Base-by-base conservation (phyloP, 78 protist species). In the Dictyostelium intermedium region DNA sequence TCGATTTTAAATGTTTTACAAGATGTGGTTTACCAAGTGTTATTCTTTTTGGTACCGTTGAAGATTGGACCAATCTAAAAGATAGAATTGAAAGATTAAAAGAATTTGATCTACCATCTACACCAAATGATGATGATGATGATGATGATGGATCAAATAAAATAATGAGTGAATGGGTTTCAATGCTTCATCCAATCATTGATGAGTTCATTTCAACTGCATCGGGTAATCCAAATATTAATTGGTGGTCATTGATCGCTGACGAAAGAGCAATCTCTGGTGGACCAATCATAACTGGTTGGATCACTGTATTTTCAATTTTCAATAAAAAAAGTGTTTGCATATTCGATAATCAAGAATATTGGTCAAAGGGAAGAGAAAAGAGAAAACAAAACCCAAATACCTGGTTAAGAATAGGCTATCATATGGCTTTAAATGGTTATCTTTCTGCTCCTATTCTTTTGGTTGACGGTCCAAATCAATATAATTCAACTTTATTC, bases 11-110 rank as follows among this genome's bases (percentile, higher is more conserved):
- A 18, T 45, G 34, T 14, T 20, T 3, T 23, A 30, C 56, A n/a
- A 14, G 13, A 30, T 93, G 96, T 87, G 96, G 96, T 34, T 11
- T 93, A 11, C 96, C 96, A 18, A 3, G 37, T 47, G 92, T 93
- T 35, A 93, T 95, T 9, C 27, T 93, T 18, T 30, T 92, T 14
- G 96, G 96, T 16, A 73, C 82, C 0, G 72, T 63, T 2, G 96
- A 93, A 20, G 96, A 93, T 87, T 93, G 95, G 93, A 2, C 30
- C 16, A 14, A n/a, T 32, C 7, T 93, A 20, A 83, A 83, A 43
- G 61, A 70, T 1, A 35, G 76, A 13, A 23, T 87, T 11, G 82
- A 93, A 84, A 34, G 39, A 43, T 18, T 94, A 30, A 81, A 27
- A 27, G 82, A 83, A 39, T 85, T 92, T 50, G 66, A 56, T 50